A percentile compares a stretch with the other conserved stretches of the same genome.
Evolutionary conservation across 2,329 filamentous ascomycete species (phyloP).

Genomic region (Pseudofabraea citricarpa): DNA sequence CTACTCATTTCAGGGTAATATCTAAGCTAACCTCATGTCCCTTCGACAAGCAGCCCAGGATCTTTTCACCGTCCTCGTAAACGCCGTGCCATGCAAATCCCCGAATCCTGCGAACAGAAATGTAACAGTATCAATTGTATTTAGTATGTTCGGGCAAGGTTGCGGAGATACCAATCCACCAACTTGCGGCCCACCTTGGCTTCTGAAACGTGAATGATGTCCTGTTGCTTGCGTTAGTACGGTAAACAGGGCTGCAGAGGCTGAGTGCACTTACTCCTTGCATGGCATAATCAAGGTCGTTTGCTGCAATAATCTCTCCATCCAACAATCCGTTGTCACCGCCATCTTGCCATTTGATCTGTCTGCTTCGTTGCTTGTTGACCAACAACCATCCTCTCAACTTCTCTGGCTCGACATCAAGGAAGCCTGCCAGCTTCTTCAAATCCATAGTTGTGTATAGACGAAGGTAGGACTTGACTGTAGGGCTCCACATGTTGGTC

Average conservation of each 20-base stretch:
- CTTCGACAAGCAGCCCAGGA: slow-evolving; percentile 7
- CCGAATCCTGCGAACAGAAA: slow-evolving; percentile 17
- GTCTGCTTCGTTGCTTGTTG: slow-evolving; percentile 97
- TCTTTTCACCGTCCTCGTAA: slow-evolving; percentile 16
- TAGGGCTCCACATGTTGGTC: slow-evolving; percentile 97
- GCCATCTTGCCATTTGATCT: slow-evolving; percentile 89
- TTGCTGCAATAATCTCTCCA: slow-evolving; percentile 87
- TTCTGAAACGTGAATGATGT: slow-evolving; percentile 97
- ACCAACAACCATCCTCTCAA: slow-evolving; percentile 90
- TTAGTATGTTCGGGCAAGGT: slow-evolving; percentile 92
- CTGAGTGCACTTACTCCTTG: slow-evolving; percentile 69
- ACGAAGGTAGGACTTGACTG: slow-evolving; percentile 96
- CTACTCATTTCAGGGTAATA: slow-evolving; percentile 1
- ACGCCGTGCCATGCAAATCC: slow-evolving; percentile 26
- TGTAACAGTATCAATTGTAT: slow-evolving; percentile 10
- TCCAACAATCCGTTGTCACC: slow-evolving; percentile 86
- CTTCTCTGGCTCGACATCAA: slow-evolving; percentile 95
- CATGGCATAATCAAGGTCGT: slow-evolving; percentile 95
- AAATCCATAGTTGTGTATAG: slow-evolving; percentile 99
- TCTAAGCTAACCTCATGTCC: slow-evolving; percentile 1
- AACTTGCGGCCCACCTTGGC: slow-evolving; percentile 96
- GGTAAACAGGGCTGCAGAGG: slow-evolving; percentile 35
- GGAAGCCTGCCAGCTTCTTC: slow-evolving; percentile 94
- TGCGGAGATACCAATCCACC: slow-evolving; percentile 98
- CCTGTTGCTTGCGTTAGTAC: slow-evolving; percentile 43